Evolutionary conservation across 2,329 filamentous ascomycete genomes (phyloP).

Genomic region (Fusarium mexicanum): DNA sequence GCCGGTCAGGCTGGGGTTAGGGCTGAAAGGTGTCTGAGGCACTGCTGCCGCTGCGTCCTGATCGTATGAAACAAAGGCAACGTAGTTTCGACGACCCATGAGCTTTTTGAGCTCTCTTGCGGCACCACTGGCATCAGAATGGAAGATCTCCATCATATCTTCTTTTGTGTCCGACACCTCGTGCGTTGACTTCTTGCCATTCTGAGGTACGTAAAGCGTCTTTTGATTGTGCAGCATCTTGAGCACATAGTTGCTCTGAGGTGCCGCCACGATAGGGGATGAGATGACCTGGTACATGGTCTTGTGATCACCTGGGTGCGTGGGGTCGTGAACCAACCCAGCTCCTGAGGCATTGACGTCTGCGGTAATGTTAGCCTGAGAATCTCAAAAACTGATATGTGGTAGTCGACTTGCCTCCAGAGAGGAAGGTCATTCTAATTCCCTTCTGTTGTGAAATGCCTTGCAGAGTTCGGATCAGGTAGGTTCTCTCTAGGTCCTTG

Average conservation of each 20-base stretch:
- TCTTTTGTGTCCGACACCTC: constrained; percentile 93
- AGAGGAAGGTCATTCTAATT: constrained; percentile 95
- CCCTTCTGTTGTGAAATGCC: constrained; percentile 95
- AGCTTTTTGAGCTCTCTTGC: constrained; percentile 86
- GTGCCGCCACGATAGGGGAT: constrained; percentile 89
- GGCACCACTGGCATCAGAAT: constrained; percentile 87
- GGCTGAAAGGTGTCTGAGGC: constrained; percentile 50
- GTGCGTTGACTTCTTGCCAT: constrained; percentile 80
- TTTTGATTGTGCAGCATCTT: constrained; percentile 97
- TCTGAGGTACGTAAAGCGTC: constrained; percentile 87
- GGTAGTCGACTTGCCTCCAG: constrained; percentile 69
- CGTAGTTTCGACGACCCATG: constrained; percentile 93
- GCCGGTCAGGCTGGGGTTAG: constrained; percentile 48
- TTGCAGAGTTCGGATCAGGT: constrained; percentile 94
- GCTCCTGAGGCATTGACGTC: constrained; percentile 92
- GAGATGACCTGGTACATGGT: constrained; percentile 99
- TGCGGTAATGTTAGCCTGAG: constrained; percentile 47
- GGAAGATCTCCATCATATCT: constrained; percentile 99
- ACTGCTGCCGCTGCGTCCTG: constrained; percentile 72
- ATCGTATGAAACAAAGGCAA: constrained; percentile 93
- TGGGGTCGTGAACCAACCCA: constrained; percentile 92
- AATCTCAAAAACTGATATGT: not conserved
- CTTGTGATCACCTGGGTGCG: constrained; percentile 92
- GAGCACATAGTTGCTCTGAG: constrained; percentile 84
- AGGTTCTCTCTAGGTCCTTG: constrained; percentile 96